These are phyloP conservation scores for Thalassiosira profunda DNA, from an alignment of 108 stramenopile species.

Conservation along the genomic window DNA sequence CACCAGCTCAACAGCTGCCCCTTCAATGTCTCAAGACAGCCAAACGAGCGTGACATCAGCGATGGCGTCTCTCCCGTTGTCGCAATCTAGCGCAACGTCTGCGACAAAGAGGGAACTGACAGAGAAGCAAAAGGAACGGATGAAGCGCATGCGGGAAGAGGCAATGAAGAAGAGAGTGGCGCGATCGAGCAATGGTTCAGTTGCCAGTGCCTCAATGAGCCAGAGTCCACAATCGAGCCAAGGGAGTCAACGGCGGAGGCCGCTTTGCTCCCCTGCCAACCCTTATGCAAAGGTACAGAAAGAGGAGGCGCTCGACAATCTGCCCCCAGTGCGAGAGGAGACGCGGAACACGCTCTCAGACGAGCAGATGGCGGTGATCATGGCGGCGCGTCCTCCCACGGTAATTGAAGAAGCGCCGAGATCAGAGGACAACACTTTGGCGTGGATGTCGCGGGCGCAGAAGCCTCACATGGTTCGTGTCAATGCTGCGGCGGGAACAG, in stretches of 20 bases:
- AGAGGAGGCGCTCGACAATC: neutral
- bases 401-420: neutral
- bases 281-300: neutral
- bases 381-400: constrained; percentile 19
- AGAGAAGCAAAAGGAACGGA: neutral
- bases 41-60: no score
- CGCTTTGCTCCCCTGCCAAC: neutral
- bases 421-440: neutral
- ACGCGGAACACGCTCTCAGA: neutral
- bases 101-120: neutral
- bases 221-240: neutral
- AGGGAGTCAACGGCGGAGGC: neutral
- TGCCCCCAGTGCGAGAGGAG: constrained; percentile 8
- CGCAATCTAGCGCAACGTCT: neutral
- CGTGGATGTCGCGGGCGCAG: neutral
- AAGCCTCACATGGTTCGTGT: constrained; percentile 38
- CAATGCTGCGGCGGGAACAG: constrained; percentile 48
- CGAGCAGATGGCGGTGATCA: constrained; percentile 15
- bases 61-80: neutral
- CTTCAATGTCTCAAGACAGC: no score
- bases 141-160: neutral
- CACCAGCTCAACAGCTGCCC: no score
- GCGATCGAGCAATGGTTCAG: neutral
- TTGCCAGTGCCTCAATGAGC: neutral
- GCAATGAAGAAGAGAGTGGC: neutral